phyloP scores from a whole-genome alignment of 192 early-diverging fungal genomes.

The Chytriomyces sp. region DNA sequence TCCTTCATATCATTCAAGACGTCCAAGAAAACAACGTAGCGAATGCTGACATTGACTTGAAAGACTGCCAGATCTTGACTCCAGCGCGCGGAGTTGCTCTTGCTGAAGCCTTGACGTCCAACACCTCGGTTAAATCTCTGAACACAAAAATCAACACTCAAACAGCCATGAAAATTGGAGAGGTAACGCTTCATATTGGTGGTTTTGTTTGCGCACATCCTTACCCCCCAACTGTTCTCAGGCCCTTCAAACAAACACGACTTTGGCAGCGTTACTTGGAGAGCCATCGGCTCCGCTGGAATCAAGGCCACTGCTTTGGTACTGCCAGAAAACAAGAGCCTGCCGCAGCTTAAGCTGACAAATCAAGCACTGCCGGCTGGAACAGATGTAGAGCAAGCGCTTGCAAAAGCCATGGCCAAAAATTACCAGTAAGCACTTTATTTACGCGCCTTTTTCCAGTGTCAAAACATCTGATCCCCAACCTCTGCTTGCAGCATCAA shows the following conservation, averaged over 20 bases:
- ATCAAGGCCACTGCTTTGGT: conserved; percentile 37
- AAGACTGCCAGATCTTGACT: conserved; percentile 36
- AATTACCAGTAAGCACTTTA: conserved; percentile 3
- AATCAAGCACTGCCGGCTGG: conserved; percentile 31
- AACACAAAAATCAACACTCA: conserved; percentile 39
- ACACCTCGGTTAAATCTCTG: conserved; percentile 24
- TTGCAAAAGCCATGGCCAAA: conserved; percentile 25
- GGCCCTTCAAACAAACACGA: conserved; percentile 33
- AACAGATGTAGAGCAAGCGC: conserved; percentile 25
- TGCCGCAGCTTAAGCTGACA: conserved; percentile 29
- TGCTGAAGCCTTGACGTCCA: conserved; percentile 25
- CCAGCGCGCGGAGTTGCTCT: conserved; percentile 16
- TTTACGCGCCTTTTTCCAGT: too few relatives aligned
- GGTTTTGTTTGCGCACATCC: not conserved
- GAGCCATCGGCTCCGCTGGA: conserved; percentile 28
- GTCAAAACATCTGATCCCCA: not conserved
- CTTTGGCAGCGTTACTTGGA: conserved; percentile 35
- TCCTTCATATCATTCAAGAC: not conserved
- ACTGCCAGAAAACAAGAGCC: conserved; percentile 28
- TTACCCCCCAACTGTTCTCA: not conserved
- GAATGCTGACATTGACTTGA: conserved; percentile 15
- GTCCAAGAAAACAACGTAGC: conserved; percentile 4
- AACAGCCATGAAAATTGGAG: conserved; percentile 26
- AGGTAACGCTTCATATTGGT: not conserved
- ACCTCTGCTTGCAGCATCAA: conserved; percentile 13